Evolutionary conservation across 768 basidiomycete species (phyloP), one percentile per base, ranked within the genome.

Genomic region (Leucocoprinus sp.): DNA sequence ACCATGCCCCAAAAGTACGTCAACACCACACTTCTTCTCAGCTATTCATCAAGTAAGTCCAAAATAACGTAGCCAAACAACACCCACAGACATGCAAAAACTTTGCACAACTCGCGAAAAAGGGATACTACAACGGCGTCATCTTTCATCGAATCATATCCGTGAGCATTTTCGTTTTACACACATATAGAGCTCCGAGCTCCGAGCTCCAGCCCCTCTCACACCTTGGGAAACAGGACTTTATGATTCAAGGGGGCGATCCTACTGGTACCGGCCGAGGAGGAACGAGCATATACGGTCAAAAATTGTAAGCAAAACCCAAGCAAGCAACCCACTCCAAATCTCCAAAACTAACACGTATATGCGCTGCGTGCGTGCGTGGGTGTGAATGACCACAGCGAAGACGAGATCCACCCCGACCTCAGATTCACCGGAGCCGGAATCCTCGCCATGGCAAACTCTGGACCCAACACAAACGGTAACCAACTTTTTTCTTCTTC

Each of bases 201-300:
- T 5, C 5, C 27, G 12, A 5, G 27, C n/a, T n/a, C n/a, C n/a
- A n/a, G n/a, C n/a, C n/a, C n/a, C n/a, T 22, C 36, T 45, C 26
- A 38, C 38, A 26, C 35, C 17, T 56, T 7, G 8, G 19, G 22
- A 14, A 23, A 19, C 22, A 93, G 84, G 93, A 93, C 60, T 97
- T 97, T 58, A 97, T 97, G 95, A 82, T 96, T 12, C 95, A 99
- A 68, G 82, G 78, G 22, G 95, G 93, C 33, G 93, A 95, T 61
- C 95, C 93, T 8, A 95, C 93, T 12, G 95, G 95, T 19, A 97
- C 95, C 1, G 95, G 95, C 21, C 70, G 88, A 56, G 93, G 95
- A 26, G 88, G 89, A 31, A 86, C 84, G 21, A 90, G 89, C 55
- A 89, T 90, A 52, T 91, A 87, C 55, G 90, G 87, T 35, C 84